Evolutionary conservation across 169 alveolate genomes (phyloP).

Genomic region (Plasmodium vivax): DNA sequence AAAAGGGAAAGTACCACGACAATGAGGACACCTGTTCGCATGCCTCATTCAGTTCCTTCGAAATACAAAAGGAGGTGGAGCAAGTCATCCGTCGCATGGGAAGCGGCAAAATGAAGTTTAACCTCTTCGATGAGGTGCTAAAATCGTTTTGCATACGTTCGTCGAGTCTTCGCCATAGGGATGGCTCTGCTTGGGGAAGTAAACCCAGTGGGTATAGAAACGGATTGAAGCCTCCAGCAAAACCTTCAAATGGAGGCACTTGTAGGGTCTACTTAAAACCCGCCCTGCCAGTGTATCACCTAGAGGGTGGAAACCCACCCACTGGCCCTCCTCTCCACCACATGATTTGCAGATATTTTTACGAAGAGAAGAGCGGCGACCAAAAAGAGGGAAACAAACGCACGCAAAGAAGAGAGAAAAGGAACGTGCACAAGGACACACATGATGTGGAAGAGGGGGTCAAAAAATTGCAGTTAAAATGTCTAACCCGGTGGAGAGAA

Average conservation of each 20-base stretch:
- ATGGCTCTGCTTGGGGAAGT: background rate
- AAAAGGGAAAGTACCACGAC: conserved; percentile 39
- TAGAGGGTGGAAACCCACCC: background rate
- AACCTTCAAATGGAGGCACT: background rate
- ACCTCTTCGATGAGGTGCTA: conserved; percentile 7
- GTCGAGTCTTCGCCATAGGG: background rate
- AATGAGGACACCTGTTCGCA: conserved; percentile 70
- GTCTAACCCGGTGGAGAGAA: background rate
- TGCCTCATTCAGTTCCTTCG: conserved; percentile 23
- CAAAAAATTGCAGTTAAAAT: background rate
- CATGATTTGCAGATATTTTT: conserved; percentile 31
- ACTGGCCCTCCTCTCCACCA: background rate
- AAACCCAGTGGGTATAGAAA: background rate
- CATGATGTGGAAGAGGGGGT: background rate
- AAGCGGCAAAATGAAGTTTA: background rate
- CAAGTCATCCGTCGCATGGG: background rate
- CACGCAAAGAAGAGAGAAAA: background rate
- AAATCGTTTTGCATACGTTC: background rate
- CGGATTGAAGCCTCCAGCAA: background rate
- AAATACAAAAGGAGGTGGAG: conserved; percentile 23
- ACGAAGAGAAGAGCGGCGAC: background rate
- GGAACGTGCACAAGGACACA: background rate
- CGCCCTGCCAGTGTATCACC: background rate
- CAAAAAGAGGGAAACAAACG: background rate
- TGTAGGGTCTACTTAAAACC: conserved; percentile 23